These are phyloP conservation scores for Solanum corneliomulleri DNA, from an alignment of 257 asterid genomes.

Conservation along the genomic window DNA sequence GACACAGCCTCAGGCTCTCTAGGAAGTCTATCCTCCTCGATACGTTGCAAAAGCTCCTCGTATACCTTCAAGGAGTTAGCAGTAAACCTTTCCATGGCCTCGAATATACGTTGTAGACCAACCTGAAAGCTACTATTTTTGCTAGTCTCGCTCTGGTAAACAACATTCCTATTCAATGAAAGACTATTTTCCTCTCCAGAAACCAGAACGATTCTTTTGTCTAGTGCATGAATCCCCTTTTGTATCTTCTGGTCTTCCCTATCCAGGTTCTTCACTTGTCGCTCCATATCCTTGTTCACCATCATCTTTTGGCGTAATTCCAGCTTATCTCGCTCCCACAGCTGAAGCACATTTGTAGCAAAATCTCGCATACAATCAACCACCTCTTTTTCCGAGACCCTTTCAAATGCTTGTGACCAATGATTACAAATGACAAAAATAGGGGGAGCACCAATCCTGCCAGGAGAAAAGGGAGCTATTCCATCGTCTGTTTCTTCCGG, in stretches of 20 bases:
- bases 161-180: constrained; percentile 51
- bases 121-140: constrained; percentile 60
- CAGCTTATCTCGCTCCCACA: constrained; percentile 72
- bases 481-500: constrained; percentile 96
- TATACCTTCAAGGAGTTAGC: constrained; percentile 51
- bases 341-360: constrained; percentile 54
- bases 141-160: constrained; percentile 71
- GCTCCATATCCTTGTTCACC: constrained; percentile 54
- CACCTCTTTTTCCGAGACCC: constrained; percentile 78
- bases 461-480: constrained; percentile 82
- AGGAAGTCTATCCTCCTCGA: constrained; percentile 59
- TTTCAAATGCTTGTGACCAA: constrained; percentile 77
- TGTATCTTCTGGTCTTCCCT: constrained; percentile 84
- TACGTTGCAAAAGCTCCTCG: constrained; percentile 67
- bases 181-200: constrained; percentile 34
- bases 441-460: constrained; percentile 91
- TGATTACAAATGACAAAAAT: constrained; percentile 67
- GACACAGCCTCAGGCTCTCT: constrained; percentile 29
- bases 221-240: constrained; percentile 76
- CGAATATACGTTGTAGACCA: constrained; percentile 63
- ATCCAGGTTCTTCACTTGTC: constrained; percentile 70
- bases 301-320: constrained; percentile 63
- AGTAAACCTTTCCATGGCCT: constrained; percentile 82
- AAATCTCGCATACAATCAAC: constrained; percentile 65
- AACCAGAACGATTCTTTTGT: constrained; percentile 46